These are phyloP conservation scores for Crucibulum laeve DNA, from an alignment of 768 basidiomycete species.

Conservation along the genomic window DNA sequence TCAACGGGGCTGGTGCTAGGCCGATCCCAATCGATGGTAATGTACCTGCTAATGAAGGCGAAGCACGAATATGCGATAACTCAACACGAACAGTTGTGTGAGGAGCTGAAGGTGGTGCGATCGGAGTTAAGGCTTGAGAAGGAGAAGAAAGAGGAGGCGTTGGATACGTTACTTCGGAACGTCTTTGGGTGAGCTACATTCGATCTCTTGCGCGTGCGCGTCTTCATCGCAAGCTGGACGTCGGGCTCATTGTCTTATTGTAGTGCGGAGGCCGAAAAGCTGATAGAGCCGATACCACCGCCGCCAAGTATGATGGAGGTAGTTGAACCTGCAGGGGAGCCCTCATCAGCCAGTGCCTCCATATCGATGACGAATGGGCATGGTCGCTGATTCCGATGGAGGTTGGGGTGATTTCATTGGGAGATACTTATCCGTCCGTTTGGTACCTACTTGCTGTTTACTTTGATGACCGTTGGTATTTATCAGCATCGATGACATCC, in stretches of 20 bases:
- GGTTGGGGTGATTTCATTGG: too few relatives aligned
- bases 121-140: conserved; percentile 48
- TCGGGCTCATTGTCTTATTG: too few relatives aligned
- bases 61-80: conserved; percentile 67
- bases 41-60: conserved; percentile 74
- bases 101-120: conserved; percentile 57
- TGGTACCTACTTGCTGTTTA: too few relatives aligned
- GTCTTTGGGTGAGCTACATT: conserved; percentile 22
- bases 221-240: background rate
- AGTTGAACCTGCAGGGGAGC: too few relatives aligned
- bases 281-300: conserved; percentile 14
- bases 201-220: background rate
- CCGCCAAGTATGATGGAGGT: too few relatives aligned
- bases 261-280: conserved; percentile 19
- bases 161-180: conserved; percentile 39
- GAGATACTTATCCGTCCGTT: too few relatives aligned
- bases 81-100: conserved; percentile 60
- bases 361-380: too few relatives aligned
- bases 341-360: too few relatives aligned
- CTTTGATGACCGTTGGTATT: too few relatives aligned
- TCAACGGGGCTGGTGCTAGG: conserved; percentile 63
- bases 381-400: too few relatives aligned
- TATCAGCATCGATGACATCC: too few relatives aligned
- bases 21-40: conserved; percentile 63
- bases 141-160: conserved; percentile 55